Conservation (phyloP, 495 filamentous ascomycete species). For the Aspergillus sparsus region DNA sequence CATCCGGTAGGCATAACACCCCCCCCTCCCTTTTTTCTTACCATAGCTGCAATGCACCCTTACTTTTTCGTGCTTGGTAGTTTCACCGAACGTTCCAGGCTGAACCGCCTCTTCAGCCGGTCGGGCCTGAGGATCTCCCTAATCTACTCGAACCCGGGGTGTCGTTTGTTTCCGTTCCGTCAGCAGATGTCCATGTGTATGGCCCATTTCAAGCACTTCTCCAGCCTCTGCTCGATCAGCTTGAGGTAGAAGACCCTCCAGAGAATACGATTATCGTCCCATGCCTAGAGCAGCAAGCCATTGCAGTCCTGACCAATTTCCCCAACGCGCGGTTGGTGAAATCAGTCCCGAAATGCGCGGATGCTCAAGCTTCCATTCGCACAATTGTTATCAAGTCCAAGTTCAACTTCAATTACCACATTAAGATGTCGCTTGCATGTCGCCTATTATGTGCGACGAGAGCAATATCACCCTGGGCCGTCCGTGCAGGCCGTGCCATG, state of each 20-base stretch:
- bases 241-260: slow-evolving; percentile 11
- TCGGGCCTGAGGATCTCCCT: slow-evolving; percentile 19
- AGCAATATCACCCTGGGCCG: slow-evolving; percentile 30
- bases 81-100: slow-evolving; percentile 23
- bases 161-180: slow-evolving; percentile 23
- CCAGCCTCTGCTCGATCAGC: slow-evolving; percentile 4
- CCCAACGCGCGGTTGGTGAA: slow-evolving; percentile 18
- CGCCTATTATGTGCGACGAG: slow-evolving; percentile 27
- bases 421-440: slow-evolving; percentile 28
- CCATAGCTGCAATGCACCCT: slow-evolving; percentile 1
- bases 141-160: slow-evolving; percentile 19
- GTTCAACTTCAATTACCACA: slow-evolving; percentile 23
- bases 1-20: slow-evolving; percentile 21
- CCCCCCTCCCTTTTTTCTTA: no score
- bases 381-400: slow-evolving; percentile 23
- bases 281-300: slow-evolving; percentile 24
- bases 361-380: slow-evolving; percentile 27
- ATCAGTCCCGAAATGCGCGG: slow-evolving; percentile 16
- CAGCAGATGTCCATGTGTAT: neutral
- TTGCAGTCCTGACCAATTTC: slow-evolving; percentile 20
- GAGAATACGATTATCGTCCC: slow-evolving; percentile 21
- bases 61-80: slow-evolving; percentile 10
- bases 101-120: slow-evolving; percentile 19
- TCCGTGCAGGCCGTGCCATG: slow-evolving; percentile 15
- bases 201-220: slow-evolving; percentile 5